A percentile compares a stretch with the other conserved stretches of the same genome.
Evolutionary conservation across 805 yeast genomes (phyloP).

Genomic region (Danielia reshetovae): DNA sequence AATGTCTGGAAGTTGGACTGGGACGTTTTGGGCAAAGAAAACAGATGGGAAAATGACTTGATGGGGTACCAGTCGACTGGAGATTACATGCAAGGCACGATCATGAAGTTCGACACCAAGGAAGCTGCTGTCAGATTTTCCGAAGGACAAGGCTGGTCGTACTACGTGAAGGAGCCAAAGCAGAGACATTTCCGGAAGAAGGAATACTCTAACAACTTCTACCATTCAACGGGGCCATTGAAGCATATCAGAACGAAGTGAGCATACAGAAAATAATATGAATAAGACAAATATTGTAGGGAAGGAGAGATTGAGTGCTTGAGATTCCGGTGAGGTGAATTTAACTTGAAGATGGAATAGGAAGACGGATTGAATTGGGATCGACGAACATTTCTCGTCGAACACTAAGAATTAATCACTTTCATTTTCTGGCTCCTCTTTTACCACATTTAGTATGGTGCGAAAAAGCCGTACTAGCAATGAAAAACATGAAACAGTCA

Average conservation of each 20-base stretch:
- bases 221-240: constrained; percentile 64
- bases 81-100: constrained; percentile 79
- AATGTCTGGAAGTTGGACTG: constrained; percentile 74
- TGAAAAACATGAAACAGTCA: too few relatives aligned
- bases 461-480: too few relatives aligned
- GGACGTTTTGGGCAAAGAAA: constrained; percentile 72
- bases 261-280: too few relatives aligned
- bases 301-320: not conserved
- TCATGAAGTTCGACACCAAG: constrained; percentile 66
- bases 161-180: constrained; percentile 78
- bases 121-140: constrained; percentile 80
- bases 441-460: too few relatives aligned
- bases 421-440: too few relatives aligned
- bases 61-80: constrained; percentile 81
- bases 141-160: constrained; percentile 81
- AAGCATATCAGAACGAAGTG: constrained; percentile 81
- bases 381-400: too few relatives aligned
- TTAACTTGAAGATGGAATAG: too few relatives aligned
- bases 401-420: too few relatives aligned
- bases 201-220: constrained; percentile 69
- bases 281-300: not conserved
- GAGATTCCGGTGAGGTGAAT: not conserved
- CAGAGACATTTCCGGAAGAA: constrained; percentile 68
- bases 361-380: too few relatives aligned
- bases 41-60: constrained; percentile 86